Percentiles rank a stretch among this genome's conserved stretches.
Conservation (phyloP, 495 filamentous ascomycete species). For the Daldinia childiae region DNA sequence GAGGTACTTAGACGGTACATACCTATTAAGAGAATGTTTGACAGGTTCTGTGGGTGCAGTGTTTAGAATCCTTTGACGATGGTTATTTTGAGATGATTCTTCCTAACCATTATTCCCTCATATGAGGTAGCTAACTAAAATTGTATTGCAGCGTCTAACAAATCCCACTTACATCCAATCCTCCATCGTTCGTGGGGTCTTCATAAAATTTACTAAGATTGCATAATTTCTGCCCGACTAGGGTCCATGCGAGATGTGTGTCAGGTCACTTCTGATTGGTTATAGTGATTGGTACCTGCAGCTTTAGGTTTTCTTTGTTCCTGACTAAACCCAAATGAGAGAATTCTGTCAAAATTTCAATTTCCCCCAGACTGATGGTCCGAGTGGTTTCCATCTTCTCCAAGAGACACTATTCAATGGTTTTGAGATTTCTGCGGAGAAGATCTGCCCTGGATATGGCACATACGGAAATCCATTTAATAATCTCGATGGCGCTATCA, state of each 20-base stretch:
- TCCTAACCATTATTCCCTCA: conserved; percentile 1
- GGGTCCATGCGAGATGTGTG: conserved; percentile 12
- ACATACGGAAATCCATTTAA: conserved; percentile 36
- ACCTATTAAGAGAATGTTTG: neutral
- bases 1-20: neutral
- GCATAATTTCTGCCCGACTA: conserved; percentile 39
- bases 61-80: conserved; percentile 14
- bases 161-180: conserved; percentile 7
- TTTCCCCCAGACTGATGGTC: conserved; percentile 42
- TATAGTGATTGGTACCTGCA: conserved; percentile 31
- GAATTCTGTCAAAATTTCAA: conserved; percentile 18
- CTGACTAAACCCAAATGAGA: conserved; percentile 38
- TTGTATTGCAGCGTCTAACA: neutral
- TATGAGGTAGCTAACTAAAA: neutral
- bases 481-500: conserved; percentile 21
- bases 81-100: neutral
- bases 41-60: neutral
- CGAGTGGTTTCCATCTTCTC: conserved; percentile 22
- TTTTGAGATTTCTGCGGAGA: conserved; percentile 36
- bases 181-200: conserved; percentile 6
- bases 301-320: conserved; percentile 15
- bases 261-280: conserved; percentile 24
- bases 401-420: conserved; percentile 6
- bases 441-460: conserved; percentile 36
- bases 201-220: conserved; percentile 38